Conservation (phyloP, 192 early-diverging fungal species). For the Glomus cerebriforme region DNA sequence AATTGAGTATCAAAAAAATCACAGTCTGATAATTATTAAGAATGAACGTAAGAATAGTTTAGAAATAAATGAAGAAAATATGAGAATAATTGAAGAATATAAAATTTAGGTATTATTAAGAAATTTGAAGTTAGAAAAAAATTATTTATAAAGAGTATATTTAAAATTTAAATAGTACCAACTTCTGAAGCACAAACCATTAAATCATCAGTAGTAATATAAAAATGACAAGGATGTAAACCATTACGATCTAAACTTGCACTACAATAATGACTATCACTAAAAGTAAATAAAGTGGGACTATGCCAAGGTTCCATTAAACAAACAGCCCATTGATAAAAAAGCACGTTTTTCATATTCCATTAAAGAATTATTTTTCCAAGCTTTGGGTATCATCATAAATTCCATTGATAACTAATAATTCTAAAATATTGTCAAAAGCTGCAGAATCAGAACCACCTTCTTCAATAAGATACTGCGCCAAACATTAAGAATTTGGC, state of each 20-base stretch:
- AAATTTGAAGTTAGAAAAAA: too few species aligned
- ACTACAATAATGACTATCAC: slow-evolving; percentile 94
- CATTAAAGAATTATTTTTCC: slow-evolving; percentile 89
- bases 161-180: slow-evolving; percentile 83
- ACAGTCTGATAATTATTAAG: too few species aligned
- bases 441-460: too few species aligned
- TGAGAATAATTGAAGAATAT: too few species aligned
- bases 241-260: slow-evolving; percentile 99
- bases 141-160: too few species aligned
- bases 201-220: slow-evolving; percentile 84
- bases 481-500: too few species aligned
- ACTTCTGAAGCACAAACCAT: slow-evolving; percentile 99
- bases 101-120: too few species aligned
- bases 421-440: too few species aligned
- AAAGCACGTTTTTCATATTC: slow-evolving; percentile 87
- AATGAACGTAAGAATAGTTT: too few species aligned
- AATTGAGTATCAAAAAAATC: too few species aligned
- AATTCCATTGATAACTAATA: slow-evolving; percentile 87
- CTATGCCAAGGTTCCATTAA: slow-evolving; percentile 99
- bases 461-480: too few species aligned
- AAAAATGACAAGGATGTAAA: slow-evolving; percentile 94
- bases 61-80: too few species aligned
- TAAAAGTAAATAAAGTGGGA: slow-evolving; percentile 96
- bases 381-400: slow-evolving; percentile 98
- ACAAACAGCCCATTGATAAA: slow-evolving; percentile 96